Base-by-base conservation (phyloP, 2,329 filamentous ascomycete genomes). In the Arachnomyces sp. region DNA sequence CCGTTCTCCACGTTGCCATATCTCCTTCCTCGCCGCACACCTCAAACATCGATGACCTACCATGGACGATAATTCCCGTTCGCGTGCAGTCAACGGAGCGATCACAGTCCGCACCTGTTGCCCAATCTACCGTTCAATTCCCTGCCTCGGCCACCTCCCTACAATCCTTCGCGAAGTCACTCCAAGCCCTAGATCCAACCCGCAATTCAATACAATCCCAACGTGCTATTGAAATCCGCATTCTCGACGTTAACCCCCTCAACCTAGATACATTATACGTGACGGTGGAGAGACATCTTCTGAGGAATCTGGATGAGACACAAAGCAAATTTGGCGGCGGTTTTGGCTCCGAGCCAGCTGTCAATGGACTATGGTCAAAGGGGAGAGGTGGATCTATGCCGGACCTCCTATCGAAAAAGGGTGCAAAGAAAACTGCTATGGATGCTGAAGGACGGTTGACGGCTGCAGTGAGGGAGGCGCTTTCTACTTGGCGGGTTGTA, bases 61-160 rank as follows among this genome's bases (percentile, higher is more conserved):
- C 76, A 34, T 98, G 92, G 92, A 87, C 87, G 6, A 76, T 96
- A 36, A 76, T 96, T 28, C 85, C 90, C 1, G 77, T 94, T 43
- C 72, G 72, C 15, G 69, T 72, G 39, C 67, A 63, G 40, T 60
- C 51, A n/a, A 54, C 52, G 46, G 64, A 61, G 51, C 59, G 56
- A 45, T 64, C 64, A 13, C 64, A 69, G 48, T 79, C 79, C 31
- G 71, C 36, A 14, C 73, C 76, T 7, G 71, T 88, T 32, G 76
- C 84, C 13, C 77, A 82, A 48, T 86, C 84, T 4, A 93, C 85
- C 1, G 73, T 95, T 30, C 81, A 89, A 73, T 35, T 93, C 78
- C 39, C 72, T 75, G 43, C 82, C 76, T 36, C 75, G 82, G 28
- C 87, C 84, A 66, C 81, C 71, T 62, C 84, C 2, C 74, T 94